Evolutionary conservation across 2,329 filamentous ascomycete species (phyloP).

Genomic region (Davidsoniella neocaledoniae): DNA sequence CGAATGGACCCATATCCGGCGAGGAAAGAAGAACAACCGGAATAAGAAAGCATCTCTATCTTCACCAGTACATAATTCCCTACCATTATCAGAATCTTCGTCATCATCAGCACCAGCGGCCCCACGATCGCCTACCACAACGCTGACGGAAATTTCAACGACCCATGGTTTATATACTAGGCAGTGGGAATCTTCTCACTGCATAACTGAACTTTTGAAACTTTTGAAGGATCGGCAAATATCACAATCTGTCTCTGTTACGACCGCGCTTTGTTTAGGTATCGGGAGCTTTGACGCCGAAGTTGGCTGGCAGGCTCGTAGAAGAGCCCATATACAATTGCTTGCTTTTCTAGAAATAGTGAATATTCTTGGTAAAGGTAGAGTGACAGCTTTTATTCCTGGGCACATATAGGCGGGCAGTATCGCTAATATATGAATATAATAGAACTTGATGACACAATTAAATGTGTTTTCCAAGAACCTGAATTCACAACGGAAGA

Average conservation of each 20-base stretch:
- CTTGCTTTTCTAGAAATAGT: slow-evolving; percentile 34
- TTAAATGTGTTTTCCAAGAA: slow-evolving; percentile 36
- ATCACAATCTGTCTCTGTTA: neutral
- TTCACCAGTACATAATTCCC: no score
- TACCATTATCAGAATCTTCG: no score
- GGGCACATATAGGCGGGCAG: no score
- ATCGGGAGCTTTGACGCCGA: slow-evolving; percentile 37
- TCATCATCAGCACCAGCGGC: neutral
- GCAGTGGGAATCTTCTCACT: neutral
- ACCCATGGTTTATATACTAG: neutral
- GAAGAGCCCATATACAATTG: slow-evolving; percentile 34
- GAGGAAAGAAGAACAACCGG: neutral
- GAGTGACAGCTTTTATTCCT: neutral
- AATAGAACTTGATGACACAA: slow-evolving; percentile 14
- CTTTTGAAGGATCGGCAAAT: neutral
- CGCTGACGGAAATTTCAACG: neutral
- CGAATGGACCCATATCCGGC: slow-evolving; percentile 6
- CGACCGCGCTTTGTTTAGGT: slow-evolving; percentile 34
- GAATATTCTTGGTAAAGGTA: slow-evolving; percentile 15
- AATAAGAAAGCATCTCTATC: no score
- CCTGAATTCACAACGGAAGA: slow-evolving; percentile 33
- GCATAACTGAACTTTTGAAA: neutral
- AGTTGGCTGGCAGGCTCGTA: slow-evolving; percentile 27
- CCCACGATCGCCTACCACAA: neutral
- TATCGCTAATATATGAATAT: neutral